Base-by-base conservation (phyloP, 257 asterid species). In the Solanum lycopersicoides region DNA sequence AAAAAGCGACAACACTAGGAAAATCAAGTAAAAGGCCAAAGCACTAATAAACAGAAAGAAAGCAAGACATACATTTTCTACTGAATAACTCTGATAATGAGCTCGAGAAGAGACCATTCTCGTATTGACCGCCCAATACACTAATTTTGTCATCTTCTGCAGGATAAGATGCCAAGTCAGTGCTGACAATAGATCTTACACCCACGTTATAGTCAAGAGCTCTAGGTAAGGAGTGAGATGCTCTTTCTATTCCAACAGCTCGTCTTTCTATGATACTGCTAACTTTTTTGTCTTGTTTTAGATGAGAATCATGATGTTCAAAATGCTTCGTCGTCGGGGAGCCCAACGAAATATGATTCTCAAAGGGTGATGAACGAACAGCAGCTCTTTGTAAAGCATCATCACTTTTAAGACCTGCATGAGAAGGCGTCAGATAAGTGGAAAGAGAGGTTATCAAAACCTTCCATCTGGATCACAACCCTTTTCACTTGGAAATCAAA, bases 71-170 rank as follows among this genome's bases (percentile, higher is more conserved):
- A 97, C 99, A 83, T 88, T 95, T 95, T 89, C 93, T 91, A 88
- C 91, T 92, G 86, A 97, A 95, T 87, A 97, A 86, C 90, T 96
- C 99, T 3, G 99, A 97, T 88, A 94, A 86, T 59, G 99, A 97
- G 93, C 99, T 97, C 50, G 99, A 97, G 88, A 97, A 95, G 89
- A 97, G 98, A 66, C 98, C 94, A 53, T 94, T 97, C 90, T 96
- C 99, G 84, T 90, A 88, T 91, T 94, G 96, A 89, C 93, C 87
- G 53, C 98, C 99, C 93, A 90, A 85, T 32, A 90, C 53, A 88
- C 93, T 94, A 88, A 92, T 83, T 89, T 91, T 92, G 85, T 92
- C 94, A 87, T 95, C 98, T 90, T 91, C 96, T 79, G 90, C 80
- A 86, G 87, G 88, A 87, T 91, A 91, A 65, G 98, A 89, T 59